These are phyloP conservation scores for Carpinus fangiana DNA, from an alignment of 306 rosid genomes.

Conservation along the genomic window DNA sequence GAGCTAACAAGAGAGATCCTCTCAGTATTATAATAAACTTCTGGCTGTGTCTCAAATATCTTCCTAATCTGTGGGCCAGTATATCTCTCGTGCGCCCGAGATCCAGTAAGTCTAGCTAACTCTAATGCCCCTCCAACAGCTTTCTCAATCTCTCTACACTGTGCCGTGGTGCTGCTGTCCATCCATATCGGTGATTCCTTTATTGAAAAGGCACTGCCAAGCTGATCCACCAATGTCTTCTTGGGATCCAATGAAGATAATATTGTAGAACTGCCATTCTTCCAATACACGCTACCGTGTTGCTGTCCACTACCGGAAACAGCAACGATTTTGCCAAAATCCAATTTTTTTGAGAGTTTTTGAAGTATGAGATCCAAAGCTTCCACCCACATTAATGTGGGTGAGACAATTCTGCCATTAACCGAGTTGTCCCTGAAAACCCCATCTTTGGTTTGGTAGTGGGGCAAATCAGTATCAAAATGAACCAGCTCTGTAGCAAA, in stretches of 20 bases:
- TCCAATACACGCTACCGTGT: slow-evolving; percentile 97
- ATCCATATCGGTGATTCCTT: slow-evolving; percentile 90
- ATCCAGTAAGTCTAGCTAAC: slow-evolving; percentile 76
- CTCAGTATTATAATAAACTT: slow-evolving; percentile 65
- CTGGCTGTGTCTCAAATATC: slow-evolving; percentile 60
- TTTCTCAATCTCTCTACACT: slow-evolving; percentile 75
- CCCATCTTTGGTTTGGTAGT: slow-evolving; percentile 88
- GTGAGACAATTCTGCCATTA: slow-evolving; percentile 87
- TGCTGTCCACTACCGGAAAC: slow-evolving; percentile 97
- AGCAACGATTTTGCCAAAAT: slow-evolving; percentile 65
- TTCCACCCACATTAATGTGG: slow-evolving; percentile 96
- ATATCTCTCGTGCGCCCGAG: slow-evolving; percentile 78
- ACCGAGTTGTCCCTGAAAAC: slow-evolving; percentile 69
- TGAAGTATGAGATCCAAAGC: slow-evolving; percentile 80
- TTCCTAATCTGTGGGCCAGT: slow-evolving; percentile 93
- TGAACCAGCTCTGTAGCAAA: slow-evolving; percentile 70
- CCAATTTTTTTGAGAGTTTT: slow-evolving; percentile 55
- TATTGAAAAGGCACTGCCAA: slow-evolving; percentile 57
- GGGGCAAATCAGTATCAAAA: slow-evolving; percentile 81
- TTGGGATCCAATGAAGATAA: slow-evolving; percentile 66
- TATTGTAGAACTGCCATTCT: slow-evolving; percentile 59
- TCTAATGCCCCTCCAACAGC: slow-evolving; percentile 92
- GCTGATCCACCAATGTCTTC: slow-evolving; percentile 61
- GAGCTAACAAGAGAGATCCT: slow-evolving; percentile 98
- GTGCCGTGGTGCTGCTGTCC: slow-evolving; percentile 87